These are phyloP conservation scores for Penicillium taxi DNA, from an alignment of 495 filamentous ascomycete genomes.

Conservation along the genomic window DNA sequence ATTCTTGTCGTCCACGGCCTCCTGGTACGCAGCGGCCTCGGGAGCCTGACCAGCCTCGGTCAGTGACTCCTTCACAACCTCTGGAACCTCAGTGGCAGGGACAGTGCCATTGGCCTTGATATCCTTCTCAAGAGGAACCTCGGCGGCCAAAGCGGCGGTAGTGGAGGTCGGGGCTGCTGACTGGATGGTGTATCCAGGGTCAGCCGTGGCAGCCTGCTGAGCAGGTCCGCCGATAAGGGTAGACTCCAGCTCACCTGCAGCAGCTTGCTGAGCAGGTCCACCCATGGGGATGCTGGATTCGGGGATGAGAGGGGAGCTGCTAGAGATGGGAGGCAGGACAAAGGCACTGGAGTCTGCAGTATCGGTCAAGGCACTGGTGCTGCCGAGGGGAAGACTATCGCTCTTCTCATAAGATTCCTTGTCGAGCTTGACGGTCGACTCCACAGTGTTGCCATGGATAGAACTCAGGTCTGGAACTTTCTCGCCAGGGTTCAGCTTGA, in stretches of 20 bases:
- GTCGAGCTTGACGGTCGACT: conserved; percentile 62
- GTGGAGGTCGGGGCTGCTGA: conserved; percentile 63
- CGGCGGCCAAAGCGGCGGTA: conserved; percentile 62
- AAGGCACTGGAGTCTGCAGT: conserved; percentile 30
- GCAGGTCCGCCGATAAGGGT: conserved; percentile 13
- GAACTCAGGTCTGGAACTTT: conserved; percentile 58
- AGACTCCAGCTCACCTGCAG: conserved; percentile 6
- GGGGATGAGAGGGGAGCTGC: conserved; percentile 68
- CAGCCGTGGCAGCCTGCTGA: conserved; percentile 25
- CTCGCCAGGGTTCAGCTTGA: conserved; percentile 72
- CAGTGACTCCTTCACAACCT: conserved; percentile 66
- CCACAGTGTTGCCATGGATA: conserved; percentile 38
- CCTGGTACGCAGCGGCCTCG: conserved; percentile 61
- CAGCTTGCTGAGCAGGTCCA: conserved; percentile 16
- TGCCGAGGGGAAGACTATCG: conserved; percentile 40
- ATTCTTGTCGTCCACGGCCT: conserved; percentile 69
- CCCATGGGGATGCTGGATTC: conserved; percentile 79
- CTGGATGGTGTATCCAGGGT: conserved; percentile 53
- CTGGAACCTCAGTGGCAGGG: conserved; percentile 53
- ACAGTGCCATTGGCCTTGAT: conserved; percentile 39
- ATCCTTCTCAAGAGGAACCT: conserved; percentile 58
- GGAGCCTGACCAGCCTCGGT: conserved; percentile 53
- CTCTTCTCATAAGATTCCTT: conserved; percentile 75
- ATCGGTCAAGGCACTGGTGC: conserved; percentile 13
- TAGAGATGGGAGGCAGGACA: conserved; percentile 52